Evolutionary conservation across 768 basidiomycete species (phyloP), one percentile per base, ranked within the genome.

Genomic region (Podaxis sp.): DNA sequence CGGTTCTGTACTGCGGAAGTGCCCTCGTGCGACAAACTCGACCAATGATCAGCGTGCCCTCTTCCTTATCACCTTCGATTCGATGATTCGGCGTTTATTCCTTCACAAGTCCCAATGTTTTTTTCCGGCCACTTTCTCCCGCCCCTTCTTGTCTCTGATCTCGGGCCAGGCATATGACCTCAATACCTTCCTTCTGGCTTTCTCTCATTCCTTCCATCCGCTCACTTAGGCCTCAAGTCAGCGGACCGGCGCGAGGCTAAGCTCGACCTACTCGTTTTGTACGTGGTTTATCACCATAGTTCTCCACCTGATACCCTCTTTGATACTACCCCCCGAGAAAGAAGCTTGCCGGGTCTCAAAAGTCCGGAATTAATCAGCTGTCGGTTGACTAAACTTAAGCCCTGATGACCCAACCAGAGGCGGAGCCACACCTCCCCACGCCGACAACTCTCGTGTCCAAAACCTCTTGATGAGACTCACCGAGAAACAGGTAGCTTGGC

Each of bases 51-150:
- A 26, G 13, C n/a, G 30, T 22, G 28, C 24, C 12, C 26, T 12
- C 26, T 22, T 26, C 38, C 38, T 15, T 53, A 17, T 53, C 36
- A n/a, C 38, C 17, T 44, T 9, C 28, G 51, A n/a, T 52, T 52
- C 38, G 24, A n/a, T 19, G 15, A 26, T 61, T 53, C 40, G 19
- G 24, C 19, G 26, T 49, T 46, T 48, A 26, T 13, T n/a, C 6
- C 51, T 38, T 42, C 52, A 15, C 28, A 53, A 30, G 11, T 38
- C 49, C 49, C 33, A 33, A 9, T 11, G 9, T 26, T 12, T 12
- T 36, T 38, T 59, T 38, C 2, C 48, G 49, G 49, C n/a, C 19
- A 52, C 30, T 52, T 59, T 59, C 36, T 59, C 22, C 58, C 58
- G 58, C 11, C 4, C n/a, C 22, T 59, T 40, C 49, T 40, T 38